Conservation (phyloP, 1,139 yeast genomes). For the Hyphopichia khmerensis region DNA sequence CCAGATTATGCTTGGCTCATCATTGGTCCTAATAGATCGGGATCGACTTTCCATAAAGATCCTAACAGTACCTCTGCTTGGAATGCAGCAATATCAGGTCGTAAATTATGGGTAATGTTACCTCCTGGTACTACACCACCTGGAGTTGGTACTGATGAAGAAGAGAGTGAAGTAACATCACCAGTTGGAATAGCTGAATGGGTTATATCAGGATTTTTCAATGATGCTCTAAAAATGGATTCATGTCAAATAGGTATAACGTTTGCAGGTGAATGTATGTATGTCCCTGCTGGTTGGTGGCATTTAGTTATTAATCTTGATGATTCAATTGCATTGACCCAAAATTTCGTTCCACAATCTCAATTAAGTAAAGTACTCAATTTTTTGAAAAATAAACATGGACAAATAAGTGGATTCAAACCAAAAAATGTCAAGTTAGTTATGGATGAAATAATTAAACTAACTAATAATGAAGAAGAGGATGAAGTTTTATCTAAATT, state of each 20-base stretch:
- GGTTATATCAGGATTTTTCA: slow-evolving; percentile 79
- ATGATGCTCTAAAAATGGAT: slow-evolving; percentile 48
- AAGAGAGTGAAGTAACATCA: slow-evolving; percentile 86
- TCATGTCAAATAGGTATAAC: slow-evolving; percentile 70
- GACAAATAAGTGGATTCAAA: slow-evolving; percentile 80
- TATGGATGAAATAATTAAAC: slow-evolving; percentile 17
- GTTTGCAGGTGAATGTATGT: slow-evolving; percentile 79
- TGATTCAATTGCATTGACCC: slow-evolving; percentile 79
- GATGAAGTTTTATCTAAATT: slow-evolving; percentile 13
- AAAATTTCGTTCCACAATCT: slow-evolving; percentile 75
- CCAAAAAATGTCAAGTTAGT: slow-evolving; percentile 48
- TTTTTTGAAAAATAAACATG: slow-evolving; percentile 64
- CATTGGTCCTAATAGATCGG: slow-evolving; percentile 76
- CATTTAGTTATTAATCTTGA: slow-evolving; percentile 83
- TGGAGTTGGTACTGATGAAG: slow-evolving; percentile 75
- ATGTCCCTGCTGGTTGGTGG: slow-evolving; percentile 97
- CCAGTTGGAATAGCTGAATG: slow-evolving; percentile 92
- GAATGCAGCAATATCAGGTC: slow-evolving; percentile 76
- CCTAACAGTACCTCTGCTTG: slow-evolving; percentile 91
- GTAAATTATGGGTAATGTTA: slow-evolving; percentile 85
- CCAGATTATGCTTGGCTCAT: slow-evolving; percentile 93
- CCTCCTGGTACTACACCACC: slow-evolving; percentile 81
- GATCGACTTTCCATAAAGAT: slow-evolving; percentile 90
- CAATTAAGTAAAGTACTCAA: slow-evolving; percentile 59
- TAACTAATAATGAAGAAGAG: slow-evolving; percentile 5